Evolutionary conservation across 805 yeast genomes (phyloP), one percentile per base, ranked within the genome.

Genomic region (Isabelozyma heimii): DNA sequence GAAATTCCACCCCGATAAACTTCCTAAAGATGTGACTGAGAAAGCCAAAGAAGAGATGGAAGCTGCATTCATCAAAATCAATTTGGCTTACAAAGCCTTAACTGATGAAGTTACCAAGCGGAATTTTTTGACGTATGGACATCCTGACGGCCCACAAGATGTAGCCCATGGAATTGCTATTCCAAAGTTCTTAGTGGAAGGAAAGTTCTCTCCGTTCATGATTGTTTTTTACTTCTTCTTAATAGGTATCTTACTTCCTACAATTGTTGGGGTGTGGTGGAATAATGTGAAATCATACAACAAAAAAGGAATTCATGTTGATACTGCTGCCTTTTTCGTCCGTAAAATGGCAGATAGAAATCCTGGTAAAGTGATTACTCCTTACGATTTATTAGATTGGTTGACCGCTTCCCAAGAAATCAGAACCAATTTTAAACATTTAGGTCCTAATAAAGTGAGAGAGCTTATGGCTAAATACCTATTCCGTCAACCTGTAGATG

Each of bases 101-200:
- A 95, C 99, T 12, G 98, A 94, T 68, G 97, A 89, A 57, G 79
- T 76, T 9, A 83, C 89, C 3, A 87, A 83, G 59, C 89, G 88
- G 57, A 94, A 94, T 65, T 91, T 81, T 66, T 73, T 85, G 59
- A 84, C 82, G 58, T 94, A 86, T 61, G 99, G 99, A 44, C 97
- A 95, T 65, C 99, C 99, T 4, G 99, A 94, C 72, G 99, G 99
- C 40, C 97, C 96, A 40, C 96, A 89, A 67, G 89, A 89, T 26
- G 78, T 86, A 15, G 73, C 86, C 16, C 97, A 90, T 65, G 99
- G 99, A 52, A 91, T 94, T 66, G 99, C 98, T 0, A 72, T 94
- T 55, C 99, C 99, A 30, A 84, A 87, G 63, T 90, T 89, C 69
- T 76, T 94, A 52, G 88, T 95, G 28, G 97, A 90, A 54, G 91